Conservation (phyloP, 164 flowering plant species). For the Umbilicus rupestris region DNA sequence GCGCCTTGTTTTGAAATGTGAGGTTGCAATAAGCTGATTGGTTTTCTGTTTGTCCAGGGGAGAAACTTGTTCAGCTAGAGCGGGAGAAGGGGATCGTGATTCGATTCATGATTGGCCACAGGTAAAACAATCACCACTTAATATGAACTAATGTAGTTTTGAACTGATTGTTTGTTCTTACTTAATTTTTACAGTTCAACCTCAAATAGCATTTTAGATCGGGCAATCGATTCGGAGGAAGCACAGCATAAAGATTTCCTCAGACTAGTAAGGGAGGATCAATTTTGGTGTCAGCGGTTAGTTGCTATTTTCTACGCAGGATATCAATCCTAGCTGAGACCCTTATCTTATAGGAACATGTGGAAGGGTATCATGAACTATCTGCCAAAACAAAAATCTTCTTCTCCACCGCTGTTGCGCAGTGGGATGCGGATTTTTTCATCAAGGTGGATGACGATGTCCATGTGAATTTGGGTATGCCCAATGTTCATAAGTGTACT, state of each 20-base stretch:
- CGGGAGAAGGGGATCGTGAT: constrained; percentile 85
- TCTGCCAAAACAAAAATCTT: constrained; percentile 90
- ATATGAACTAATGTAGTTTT: not conserved
- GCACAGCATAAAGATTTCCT: constrained; percentile 77
- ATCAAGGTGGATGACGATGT: constrained; percentile 97
- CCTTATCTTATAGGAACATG: constrained; percentile 56
- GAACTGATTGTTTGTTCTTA: constrained; percentile 10
- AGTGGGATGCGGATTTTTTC: constrained; percentile 94
- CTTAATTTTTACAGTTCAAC: constrained; percentile 53
- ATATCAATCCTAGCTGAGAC: constrained; percentile 7
- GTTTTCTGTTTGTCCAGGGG: constrained; percentile 41
- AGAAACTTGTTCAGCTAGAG: constrained; percentile 63
- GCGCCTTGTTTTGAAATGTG: not conserved
- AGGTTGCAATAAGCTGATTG: not conserved
- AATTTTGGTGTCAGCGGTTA: not conserved
- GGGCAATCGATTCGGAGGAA: constrained; percentile 85
- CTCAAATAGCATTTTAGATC: constrained; percentile 75
- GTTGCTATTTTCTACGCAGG: not conserved
- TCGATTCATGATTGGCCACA: constrained; percentile 94
- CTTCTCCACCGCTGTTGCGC: constrained; percentile 81
- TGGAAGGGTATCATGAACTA: constrained; percentile 91
- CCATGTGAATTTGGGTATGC: constrained; percentile 83
- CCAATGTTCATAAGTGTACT: not conserved
- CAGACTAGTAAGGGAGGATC: constrained; percentile 45
- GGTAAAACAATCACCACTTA: constrained; percentile 26